Base-by-base conservation (phyloP, 768 basidiomycete species). In the Suillus spraguei region DNA sequence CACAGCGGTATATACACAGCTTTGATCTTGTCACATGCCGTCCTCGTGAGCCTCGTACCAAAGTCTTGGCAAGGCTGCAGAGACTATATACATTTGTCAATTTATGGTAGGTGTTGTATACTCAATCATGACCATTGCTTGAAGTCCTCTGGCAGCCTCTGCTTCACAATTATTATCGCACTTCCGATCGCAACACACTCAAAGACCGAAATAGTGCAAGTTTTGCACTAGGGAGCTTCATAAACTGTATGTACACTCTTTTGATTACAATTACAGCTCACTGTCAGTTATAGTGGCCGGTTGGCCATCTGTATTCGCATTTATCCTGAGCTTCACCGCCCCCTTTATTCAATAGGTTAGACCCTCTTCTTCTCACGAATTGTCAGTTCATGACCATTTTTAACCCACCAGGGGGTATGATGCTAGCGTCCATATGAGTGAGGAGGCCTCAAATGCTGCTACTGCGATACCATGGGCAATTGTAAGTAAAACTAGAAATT, bases 381-480 rank as follows among this genome's bases (percentile, higher is more conserved):
- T 16, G 42, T 22, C 28, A 22, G 46, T 33, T 44, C 62, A 70
- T 17, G 50, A 52, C 78, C 81, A 71, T 9, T 8, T 52, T 32
- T 32, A 32, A 38, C 16, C 14, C 10, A 9, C 14, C n/a, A 52
- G 50, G 50, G 50, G 50, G 32, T 52, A 52, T 52, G 50, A 52
- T 52, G 50, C 50, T 9, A 52, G 50, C 17, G 9, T 52, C 5
- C 50, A 52, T 17, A 52, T 52, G 50, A 52, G 50, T 11, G 50
- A 52, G 32, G 50, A 52, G 16, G 50, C 50, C 1, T 52, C 50
- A 20, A 52, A 52, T 4, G 50, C 50, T 72, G 72, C 50, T 32
- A 52, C 28, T 20, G 50, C 50, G 8, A 52, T 52, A 52, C 50
- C 50, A 20, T 33, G 28, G 50, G 50, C 50, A 52, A 52, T 52